Base-by-base conservation (phyloP, 1,284 basidiomycete genomes). In the Chalciporus piperatoides region DNA sequence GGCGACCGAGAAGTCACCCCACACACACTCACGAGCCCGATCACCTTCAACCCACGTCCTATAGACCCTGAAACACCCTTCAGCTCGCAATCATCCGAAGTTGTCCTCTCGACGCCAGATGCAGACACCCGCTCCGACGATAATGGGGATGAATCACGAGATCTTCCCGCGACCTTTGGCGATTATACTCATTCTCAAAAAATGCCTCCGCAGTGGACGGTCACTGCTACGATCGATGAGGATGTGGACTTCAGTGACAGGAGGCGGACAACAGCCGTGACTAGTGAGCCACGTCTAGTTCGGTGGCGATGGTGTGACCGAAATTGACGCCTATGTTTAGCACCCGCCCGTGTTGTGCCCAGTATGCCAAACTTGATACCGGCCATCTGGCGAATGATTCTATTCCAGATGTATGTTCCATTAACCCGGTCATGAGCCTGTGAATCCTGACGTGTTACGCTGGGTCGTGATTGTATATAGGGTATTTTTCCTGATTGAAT, bases 381-480 rank as follows among this genome's bases (percentile, higher is more conserved):
- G 5, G 66, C 59, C n/a, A 60, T 64, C 25, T 67, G 64, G 64
- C 60, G 63, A 21, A 46, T 68, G 4, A 60, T 65, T 38, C 10
- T 67, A 15, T 67, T 68, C 25, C 66, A 64, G 35, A 53, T 62
- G 63, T 65, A 39, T 3, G 45, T 43, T 7, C 11, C 50, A 25
- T 35, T 11, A 6, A 30, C 30, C 21, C 15, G 35, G 19, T 11
- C 19, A 14, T 14, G 15, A 19, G 10, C 0, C 15, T 35, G 30
- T 10, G 9, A 17, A 42, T 32, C 21, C 40, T 44, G 36, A 50
- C 0, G 2, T 30, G 1, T 19, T 11, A 27, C 23, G 23, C 25
- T 19, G 25, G 15, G 23, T 17, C 14, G 8, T 21, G 7, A 4
- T 19, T 32, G n/a, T 37, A n/a, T n/a, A n/a, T n/a, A 67, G 64